A percentile compares a stretch with the other conserved stretches of the same genome.
Evolutionary conservation across 2,329 filamentous ascomycete species (phyloP).

Genomic region (Trichoderma aggressivum): DNA sequence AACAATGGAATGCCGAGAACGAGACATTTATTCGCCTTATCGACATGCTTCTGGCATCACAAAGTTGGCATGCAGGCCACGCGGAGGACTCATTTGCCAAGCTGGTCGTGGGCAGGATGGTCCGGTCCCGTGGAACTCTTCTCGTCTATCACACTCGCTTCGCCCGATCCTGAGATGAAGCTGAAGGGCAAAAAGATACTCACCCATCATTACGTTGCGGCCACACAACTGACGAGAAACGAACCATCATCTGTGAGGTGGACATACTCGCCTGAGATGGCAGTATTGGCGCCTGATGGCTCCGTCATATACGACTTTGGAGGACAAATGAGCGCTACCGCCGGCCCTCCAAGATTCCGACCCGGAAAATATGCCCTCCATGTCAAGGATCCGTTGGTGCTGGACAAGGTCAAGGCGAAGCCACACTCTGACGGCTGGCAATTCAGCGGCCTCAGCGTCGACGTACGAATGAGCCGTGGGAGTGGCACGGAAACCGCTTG

Average conservation of each 20-base stretch:
- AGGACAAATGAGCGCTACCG: background rate
- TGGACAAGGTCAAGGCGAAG: conserved; percentile 35
- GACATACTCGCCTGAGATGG: conserved; percentile 35
- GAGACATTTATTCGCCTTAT: conserved; percentile 33
- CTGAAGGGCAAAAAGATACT: conserved; percentile 31
- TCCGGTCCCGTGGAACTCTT: conserved; percentile 34
- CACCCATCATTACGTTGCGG: conserved; percentile 36
- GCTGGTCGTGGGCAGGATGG: conserved; percentile 39
- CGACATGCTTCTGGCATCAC: conserved; percentile 39
- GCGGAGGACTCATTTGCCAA: conserved; percentile 33
- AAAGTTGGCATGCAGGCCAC: conserved; percentile 25
- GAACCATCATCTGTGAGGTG: conserved; percentile 31
- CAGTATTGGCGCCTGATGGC: conserved; percentile 30
- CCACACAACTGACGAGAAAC: conserved; percentile 34
- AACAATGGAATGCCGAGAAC: conserved; percentile 25
- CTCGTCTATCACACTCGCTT: conserved; percentile 32
- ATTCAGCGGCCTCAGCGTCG: conserved; percentile 36
- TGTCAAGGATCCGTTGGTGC: conserved; percentile 33
- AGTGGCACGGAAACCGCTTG: conserved; percentile 16
- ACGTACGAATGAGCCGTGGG: conserved; percentile 33
- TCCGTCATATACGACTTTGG: conserved; percentile 33
- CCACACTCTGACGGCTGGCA: conserved; percentile 33
- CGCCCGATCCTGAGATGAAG: conserved; percentile 27
- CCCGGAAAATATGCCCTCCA: conserved; percentile 31
- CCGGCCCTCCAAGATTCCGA: conserved; percentile 23